Base-by-base conservation (phyloP, 441 rosid genomes). In the Raphanus hybrid region DNA sequence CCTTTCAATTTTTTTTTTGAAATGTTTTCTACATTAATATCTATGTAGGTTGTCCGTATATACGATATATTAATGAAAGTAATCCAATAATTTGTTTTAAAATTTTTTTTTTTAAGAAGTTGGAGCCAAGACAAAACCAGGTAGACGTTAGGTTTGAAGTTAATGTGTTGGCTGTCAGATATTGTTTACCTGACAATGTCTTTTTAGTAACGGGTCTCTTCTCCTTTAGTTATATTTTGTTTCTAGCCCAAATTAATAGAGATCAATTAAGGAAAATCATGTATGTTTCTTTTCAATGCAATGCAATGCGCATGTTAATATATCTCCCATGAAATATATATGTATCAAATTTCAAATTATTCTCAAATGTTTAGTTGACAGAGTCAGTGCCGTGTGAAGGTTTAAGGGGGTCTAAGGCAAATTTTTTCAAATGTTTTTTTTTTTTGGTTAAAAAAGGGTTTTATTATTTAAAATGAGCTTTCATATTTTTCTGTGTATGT, bases 101-200 rank as follows among this genome's bases (percentile, higher is more conserved):
- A 23, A 23, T 23, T 23, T 23, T 23, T 23, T 23, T 23, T 23
- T 23, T 23, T 76, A 80, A 52, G 74, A 71, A 61, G 75, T 76
- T 71, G 50, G 80, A 80, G 70, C 80, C 83, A 76, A 80, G 71
- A 67, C 71, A 71, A 60, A 80, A 76, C 34, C 80, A 80, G 74
- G 69, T 75, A 73, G 81, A 64, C 69, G 90, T 85, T 87, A 82
- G 90, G 88, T 83, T 81, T 81, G 79, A 74, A 78, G 81, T 81
- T 41, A 81, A 73, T 81, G 75, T 77, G 70, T 81, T 77, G 66
- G 64, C 45, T 81, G 84, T 76, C 76, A 77, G 81, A 77, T 73
- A 54, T 69, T 41, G 55, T 64, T 81, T 77, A 74, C 72, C 79
- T 77, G 81, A 69, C 81, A 78, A 81, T 77, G 72, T 78, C 75